A percentile compares a stretch with the other conserved stretches of the same genome.
These are phyloP conservation scores for Penicillium digitatum DNA, from an alignment of 2,329 filamentous ascomycete genomes.

Conservation along the genomic window DNA sequence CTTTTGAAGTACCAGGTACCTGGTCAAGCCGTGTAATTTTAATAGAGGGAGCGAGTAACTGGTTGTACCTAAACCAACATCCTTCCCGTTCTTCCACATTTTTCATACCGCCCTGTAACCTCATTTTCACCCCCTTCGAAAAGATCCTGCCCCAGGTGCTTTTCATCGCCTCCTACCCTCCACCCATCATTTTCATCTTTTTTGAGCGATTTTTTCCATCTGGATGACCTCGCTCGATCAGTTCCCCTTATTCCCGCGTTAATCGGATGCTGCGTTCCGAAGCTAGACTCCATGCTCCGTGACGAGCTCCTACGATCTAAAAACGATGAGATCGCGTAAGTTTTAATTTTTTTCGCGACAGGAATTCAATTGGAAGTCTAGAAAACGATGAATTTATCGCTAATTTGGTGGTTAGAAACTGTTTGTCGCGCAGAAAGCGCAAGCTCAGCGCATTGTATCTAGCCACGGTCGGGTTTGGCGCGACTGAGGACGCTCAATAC, in stretches of 20 bases:
- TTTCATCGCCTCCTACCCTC: slow-evolving; percentile 38
- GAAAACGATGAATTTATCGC: slow-evolving; percentile 28
- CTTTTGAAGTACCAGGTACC: slow-evolving; percentile 8
- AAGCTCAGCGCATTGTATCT: slow-evolving; percentile 86
- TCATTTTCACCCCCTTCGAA: slow-evolving; percentile 15
- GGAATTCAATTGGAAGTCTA: neutral
- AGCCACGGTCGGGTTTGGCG: slow-evolving; percentile 61
- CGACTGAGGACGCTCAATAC: slow-evolving; percentile 51
- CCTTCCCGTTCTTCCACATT: slow-evolving; percentile 11
- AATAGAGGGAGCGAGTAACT: slow-evolving; percentile 8
- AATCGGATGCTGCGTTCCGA: slow-evolving; percentile 49
- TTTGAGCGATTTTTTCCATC: slow-evolving; percentile 44
- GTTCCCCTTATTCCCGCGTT: slow-evolving; percentile 43
- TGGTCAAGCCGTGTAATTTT: slow-evolving; percentile 10
- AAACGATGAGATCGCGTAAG: slow-evolving; percentile 51
- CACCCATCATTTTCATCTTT: slow-evolving; percentile 43
- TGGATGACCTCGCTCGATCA: slow-evolving; percentile 41
- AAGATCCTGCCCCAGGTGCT: slow-evolving; percentile 19
- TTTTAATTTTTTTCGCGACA: slow-evolving; percentile 31
- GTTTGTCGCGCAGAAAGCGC: slow-evolving; percentile 78
- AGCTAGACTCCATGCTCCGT: slow-evolving; percentile 49
- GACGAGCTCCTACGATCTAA: slow-evolving; percentile 50
- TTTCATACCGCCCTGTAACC: slow-evolving; percentile 13
- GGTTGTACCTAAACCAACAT: slow-evolving; percentile 12
- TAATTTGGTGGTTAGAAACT: slow-evolving; percentile 44